Percentiles rank a stretch among this genome's conserved stretches.
These are phyloP conservation scores for Catunica adiposa DNA, from an alignment of 2,329 filamentous ascomycete species.

Conservation along the genomic window DNA sequence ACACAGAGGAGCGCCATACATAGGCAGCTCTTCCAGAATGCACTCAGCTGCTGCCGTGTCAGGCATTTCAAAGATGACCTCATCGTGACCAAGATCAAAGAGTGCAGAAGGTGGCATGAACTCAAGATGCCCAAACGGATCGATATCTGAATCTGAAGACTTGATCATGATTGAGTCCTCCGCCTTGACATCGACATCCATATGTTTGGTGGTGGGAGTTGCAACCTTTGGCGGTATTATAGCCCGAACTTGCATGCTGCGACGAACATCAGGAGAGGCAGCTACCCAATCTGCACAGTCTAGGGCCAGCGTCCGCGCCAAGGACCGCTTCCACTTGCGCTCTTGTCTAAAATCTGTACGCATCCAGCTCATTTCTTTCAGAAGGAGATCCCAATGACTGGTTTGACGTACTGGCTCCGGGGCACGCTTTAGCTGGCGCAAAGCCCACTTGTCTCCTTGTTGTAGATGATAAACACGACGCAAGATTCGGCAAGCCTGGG, in stretches of 20 bases:
- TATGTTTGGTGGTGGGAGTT: conserved; percentile 16
- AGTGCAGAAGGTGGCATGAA: conserved; percentile 57
- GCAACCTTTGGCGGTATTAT: conserved; percentile 28
- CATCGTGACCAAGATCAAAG: conserved; percentile 66
- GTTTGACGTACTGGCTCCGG: conserved; percentile 61
- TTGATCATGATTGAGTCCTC: conserved; percentile 23
- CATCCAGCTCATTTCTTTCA: conserved; percentile 97
- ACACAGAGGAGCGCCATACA: conserved; percentile 52
- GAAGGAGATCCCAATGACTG: conserved; percentile 69
- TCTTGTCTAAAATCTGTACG: conserved; percentile 90
- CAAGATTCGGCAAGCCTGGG: conserved; percentile 73
- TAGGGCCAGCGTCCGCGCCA: conserved; percentile 62
- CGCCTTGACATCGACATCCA: conserved; percentile 26
- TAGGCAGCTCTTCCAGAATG: conserved; percentile 62
- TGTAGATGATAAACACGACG: conserved; percentile 81
- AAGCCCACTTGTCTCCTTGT: conserved; percentile 78
- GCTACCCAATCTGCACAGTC: conserved; percentile 73
- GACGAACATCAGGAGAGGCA: conserved; percentile 44
- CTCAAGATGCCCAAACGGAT: conserved; percentile 22
- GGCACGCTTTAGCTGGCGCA: conserved; percentile 74
- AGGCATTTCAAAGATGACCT: conserved; percentile 63
- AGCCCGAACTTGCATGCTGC: conserved; percentile 50
- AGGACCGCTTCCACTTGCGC: conserved; percentile 76
- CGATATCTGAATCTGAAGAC: conserved; percentile 10
- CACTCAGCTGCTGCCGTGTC: conserved; percentile 60